Conservation (phyloP, 805 yeast species). For the Deakozyma indianensis region DNA sequence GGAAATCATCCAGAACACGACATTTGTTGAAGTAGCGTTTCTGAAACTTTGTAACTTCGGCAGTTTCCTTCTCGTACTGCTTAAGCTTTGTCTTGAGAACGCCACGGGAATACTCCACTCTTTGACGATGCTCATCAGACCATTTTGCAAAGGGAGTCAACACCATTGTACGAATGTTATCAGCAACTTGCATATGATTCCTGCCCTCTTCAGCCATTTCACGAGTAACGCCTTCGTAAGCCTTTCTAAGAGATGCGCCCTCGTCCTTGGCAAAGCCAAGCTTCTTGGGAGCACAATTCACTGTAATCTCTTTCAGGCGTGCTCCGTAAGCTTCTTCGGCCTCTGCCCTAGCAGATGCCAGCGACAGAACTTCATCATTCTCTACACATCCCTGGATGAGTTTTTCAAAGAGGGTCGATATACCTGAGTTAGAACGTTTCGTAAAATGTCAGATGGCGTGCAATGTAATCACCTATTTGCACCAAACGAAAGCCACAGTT, state of each 20-base stretch:
- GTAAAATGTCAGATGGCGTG: not conserved
- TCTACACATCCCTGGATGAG: conserved; percentile 45
- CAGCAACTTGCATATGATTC: conserved; percentile 46
- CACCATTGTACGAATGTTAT: conserved; percentile 44
- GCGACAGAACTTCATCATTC: conserved; percentile 49
- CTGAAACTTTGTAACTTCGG: conserved; percentile 41
- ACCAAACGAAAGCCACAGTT: no score
- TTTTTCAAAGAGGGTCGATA: conserved; percentile 23
- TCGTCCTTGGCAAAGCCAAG: conserved; percentile 39
- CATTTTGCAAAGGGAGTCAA: conserved; percentile 59
- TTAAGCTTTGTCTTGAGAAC: conserved; percentile 36
- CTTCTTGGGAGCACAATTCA: conserved; percentile 23
- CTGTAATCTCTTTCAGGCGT: conserved; percentile 30
- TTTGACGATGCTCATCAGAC: conserved; percentile 56
- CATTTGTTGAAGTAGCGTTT: conserved; percentile 67
- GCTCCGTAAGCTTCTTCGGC: conserved; percentile 55
- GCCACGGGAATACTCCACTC: conserved; percentile 49
- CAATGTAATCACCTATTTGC: not conserved
- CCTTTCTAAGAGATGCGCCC: conserved; percentile 49
- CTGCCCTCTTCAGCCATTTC: conserved; percentile 46
- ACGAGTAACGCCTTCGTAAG: conserved; percentile 41
- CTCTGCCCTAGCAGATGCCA: conserved; percentile 59
- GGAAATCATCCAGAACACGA: conserved; percentile 54
- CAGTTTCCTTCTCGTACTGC: conserved; percentile 33
- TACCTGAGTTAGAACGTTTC: conserved; percentile 11